phyloP scores from a whole-genome alignment of 768 basidiomycete species.

The Tulasnella sp. region DNA sequence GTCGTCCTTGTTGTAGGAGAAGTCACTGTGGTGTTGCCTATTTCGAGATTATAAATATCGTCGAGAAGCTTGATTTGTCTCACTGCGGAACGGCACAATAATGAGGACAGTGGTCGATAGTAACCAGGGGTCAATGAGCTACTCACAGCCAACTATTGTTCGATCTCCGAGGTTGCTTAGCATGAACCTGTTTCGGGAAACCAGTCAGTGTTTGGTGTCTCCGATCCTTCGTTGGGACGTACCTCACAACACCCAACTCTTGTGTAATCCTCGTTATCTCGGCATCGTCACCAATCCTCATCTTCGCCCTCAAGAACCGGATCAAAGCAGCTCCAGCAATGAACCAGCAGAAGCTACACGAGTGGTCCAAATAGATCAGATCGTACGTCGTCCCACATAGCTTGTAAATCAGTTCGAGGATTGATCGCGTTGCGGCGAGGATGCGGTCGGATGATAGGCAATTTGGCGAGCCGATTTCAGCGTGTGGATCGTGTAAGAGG shows the following conservation, averaged over 20 bases:
- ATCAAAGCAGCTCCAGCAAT: conserved; percentile 11
- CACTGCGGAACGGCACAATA: background rate
- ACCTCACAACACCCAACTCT: conserved; percentile 10
- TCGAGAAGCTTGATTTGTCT: conserved; percentile 19
- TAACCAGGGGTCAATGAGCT: background rate
- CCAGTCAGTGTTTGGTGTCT: background rate
- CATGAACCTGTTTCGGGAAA: background rate
- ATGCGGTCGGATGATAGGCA: conserved; percentile 3
- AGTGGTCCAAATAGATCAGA: conserved; percentile 14
- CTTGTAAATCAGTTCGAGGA: conserved; percentile 20
- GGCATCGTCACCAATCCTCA: background rate
- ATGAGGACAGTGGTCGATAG: background rate
- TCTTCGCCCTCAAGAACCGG: background rate
- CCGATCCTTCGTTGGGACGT: background rate
- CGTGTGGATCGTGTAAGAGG: conserved; percentile 20
- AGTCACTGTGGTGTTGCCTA: background rate
- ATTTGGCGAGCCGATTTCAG: conserved; percentile 13
- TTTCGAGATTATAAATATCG: conserved; percentile 10
- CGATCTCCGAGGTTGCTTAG: conserved; percentile 10
- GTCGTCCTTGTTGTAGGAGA: background rate
- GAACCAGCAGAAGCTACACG: conserved; percentile 18
- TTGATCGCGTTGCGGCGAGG: conserved; percentile 12
- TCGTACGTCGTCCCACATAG: conserved; percentile 20
- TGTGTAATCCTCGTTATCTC: background rate
- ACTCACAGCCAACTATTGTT: conserved; percentile 16